Conservation (phyloP, 352 stramenopile species). For the Phytophthora megakarya region DNA sequence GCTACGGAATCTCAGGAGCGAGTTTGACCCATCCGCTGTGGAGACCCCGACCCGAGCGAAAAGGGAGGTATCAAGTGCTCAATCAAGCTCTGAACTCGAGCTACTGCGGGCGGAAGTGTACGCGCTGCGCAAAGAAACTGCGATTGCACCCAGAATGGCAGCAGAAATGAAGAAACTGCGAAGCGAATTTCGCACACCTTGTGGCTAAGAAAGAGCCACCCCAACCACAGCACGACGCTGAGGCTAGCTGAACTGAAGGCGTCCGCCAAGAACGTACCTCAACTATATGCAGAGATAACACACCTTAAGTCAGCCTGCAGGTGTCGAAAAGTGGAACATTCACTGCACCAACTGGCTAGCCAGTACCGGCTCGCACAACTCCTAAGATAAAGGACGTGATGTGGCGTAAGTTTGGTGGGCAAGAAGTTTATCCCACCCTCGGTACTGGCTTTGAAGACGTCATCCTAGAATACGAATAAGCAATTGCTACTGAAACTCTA, state of each 20-base stretch:
- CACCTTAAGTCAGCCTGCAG: neutral
- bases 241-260: neutral
- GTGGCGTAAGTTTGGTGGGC: slow-evolving; percentile 5
- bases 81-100: neutral
- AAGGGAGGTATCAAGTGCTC: neutral
- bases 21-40: neutral
- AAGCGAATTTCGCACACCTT: neutral
- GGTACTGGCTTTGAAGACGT: slow-evolving; percentile 21
- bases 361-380: neutral
- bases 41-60: neutral
- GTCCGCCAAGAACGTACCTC: neutral
- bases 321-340: neutral
- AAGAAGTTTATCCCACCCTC: slow-evolving; percentile 13
- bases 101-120: neutral
- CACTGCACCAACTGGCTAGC: neutral
- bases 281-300: neutral
- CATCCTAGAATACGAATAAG: slow-evolving; percentile 19
- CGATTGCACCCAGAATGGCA: neutral
- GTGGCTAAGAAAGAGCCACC: too few species aligned
- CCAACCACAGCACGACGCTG: neutral
- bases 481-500: neutral
- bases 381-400: slow-evolving; percentile 7
- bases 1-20: neutral
- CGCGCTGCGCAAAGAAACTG: neutral
- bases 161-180: neutral